Conservation (phyloP, 305 asterid species). For the Salvia sclarea region DNA sequence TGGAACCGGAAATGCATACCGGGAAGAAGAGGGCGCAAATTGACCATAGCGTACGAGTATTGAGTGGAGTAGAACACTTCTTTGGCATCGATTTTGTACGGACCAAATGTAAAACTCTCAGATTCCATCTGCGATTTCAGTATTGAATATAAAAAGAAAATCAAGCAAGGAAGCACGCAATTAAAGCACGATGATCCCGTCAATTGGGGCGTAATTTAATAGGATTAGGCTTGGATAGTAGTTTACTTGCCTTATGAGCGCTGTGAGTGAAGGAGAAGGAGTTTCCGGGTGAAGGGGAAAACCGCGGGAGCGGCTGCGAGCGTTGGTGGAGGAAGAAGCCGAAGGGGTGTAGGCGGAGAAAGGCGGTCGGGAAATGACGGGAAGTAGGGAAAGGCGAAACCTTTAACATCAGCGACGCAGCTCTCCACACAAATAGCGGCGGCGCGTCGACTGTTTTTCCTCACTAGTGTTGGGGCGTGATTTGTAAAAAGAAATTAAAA, state of each 20-base stretch:
- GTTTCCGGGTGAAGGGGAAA: conserved; percentile 22
- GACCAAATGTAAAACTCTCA: conserved; percentile 61
- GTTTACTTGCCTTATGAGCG: conserved; percentile 41
- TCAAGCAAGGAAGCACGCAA: background rate
- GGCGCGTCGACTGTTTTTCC: conserved; percentile 18
- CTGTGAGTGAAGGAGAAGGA: conserved; percentile 33
- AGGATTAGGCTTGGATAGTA: background rate
- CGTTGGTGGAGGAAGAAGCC: conserved; percentile 19
- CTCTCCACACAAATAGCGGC: background rate
- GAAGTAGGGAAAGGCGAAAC: conserved; percentile 28
- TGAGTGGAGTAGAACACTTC: conserved; percentile 74
- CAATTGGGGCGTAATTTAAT: background rate
- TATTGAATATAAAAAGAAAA: background rate
- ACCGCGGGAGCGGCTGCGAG: conserved; percentile 24
- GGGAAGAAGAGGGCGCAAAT: conserved; percentile 78
- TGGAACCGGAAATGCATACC: conserved; percentile 42
- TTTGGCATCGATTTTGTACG: conserved; percentile 59
- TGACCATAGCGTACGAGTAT: conserved; percentile 77
- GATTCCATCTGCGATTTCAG: conserved; percentile 60
- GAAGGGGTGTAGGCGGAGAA: conserved; percentile 21
- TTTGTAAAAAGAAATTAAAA: too few species aligned
- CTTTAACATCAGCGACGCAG: conserved; percentile 40
- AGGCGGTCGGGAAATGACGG: conserved; percentile 26
- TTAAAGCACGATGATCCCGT: background rate
- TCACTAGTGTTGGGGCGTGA: too few species aligned